Evolutionary conservation across 108 stramenopile species (phyloP).

Genomic region (Pseudonitzschia delicatissima): DNA sequence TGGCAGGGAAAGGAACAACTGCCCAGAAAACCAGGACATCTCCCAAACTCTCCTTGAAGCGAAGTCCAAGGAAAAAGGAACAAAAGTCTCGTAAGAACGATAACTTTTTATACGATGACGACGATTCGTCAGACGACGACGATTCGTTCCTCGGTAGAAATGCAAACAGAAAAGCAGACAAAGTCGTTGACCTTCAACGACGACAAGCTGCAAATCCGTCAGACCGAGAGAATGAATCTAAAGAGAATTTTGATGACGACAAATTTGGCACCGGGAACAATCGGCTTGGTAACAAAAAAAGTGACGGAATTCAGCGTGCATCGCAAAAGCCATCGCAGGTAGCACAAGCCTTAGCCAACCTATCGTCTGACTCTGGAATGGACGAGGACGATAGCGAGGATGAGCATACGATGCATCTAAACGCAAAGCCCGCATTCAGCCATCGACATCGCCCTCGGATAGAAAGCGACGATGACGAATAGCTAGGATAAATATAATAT

Average conservation of each 20-base stretch:
- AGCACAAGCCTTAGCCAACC: slow-evolving; percentile 1
- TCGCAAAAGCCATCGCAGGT: slow-evolving; percentile 4
- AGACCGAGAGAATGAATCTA: neutral
- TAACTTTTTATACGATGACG: neutral
- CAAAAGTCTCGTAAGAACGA: neutral
- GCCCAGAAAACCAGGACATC: neutral
- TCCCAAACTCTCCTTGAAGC: neutral
- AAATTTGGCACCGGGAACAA: neutral
- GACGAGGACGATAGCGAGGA: neutral
- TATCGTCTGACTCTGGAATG: slow-evolving; percentile 10
- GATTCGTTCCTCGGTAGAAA: neutral
- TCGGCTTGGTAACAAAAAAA: neutral
- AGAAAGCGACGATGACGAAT: neutral
- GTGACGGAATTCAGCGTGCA: neutral
- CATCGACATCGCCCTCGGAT: neutral
- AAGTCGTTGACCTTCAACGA: neutral
- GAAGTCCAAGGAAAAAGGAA: neutral
- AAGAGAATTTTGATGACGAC: neutral
- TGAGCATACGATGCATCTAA: too few relatives aligned
- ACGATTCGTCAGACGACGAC: neutral
- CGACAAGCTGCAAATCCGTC: neutral
- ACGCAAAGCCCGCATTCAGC: neutral
- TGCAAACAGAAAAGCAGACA: neutral
- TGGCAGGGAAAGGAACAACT: neutral
- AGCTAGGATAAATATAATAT: too few relatives aligned